phyloP scores from a whole-genome alignment of 257 asterid genomes.

The Solanum clarkiae region DNA sequence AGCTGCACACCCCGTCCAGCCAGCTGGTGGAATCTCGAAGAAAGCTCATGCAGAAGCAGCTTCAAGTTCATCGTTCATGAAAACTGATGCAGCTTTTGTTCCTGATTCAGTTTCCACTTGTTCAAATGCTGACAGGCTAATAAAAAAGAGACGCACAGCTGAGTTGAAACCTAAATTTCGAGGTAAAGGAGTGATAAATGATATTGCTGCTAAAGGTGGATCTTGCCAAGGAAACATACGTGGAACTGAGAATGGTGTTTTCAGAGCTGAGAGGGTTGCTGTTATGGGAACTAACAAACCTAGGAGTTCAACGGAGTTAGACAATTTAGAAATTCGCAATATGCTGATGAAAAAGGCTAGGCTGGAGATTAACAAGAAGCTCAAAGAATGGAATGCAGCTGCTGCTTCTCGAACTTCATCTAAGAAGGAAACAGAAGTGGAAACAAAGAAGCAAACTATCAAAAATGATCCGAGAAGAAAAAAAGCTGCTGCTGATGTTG shows the following conservation, averaged over 20 bases:
- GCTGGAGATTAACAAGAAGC: conserved; percentile 24
- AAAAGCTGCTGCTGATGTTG: not conserved
- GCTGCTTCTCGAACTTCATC: conserved; percentile 9
- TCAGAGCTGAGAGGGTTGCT: not conserved
- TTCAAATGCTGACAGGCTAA: not conserved
- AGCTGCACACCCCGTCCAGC: conserved; percentile 2
- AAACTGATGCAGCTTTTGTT: conserved; percentile 10
- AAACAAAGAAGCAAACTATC: conserved; percentile 2
- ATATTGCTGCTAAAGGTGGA: conserved; percentile 3
- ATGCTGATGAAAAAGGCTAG: conserved; percentile 33
- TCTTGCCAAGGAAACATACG: conserved; percentile 4
- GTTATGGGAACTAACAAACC: not conserved
- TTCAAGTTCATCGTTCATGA: not conserved
- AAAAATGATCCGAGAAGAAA: not conserved
- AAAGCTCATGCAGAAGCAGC: conserved; percentile 10
- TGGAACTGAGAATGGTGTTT: conserved; percentile 3
- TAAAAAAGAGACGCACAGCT: conserved; percentile 24
- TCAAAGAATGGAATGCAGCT: conserved; percentile 16
- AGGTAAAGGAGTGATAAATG: conserved; percentile 1
- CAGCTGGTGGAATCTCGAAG: conserved; percentile 7
- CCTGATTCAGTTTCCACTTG: conserved; percentile 6
- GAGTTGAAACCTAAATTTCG: not conserved
- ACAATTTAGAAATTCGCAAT: conserved; percentile 13
- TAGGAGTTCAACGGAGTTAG: conserved; percentile 11
- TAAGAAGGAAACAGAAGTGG: conserved; percentile 1